A percentile compares a stretch with the other conserved stretches of the same genome.
phyloP scores from a whole-genome alignment of 2,329 filamentous ascomycete genomes.

The Cordyceps cicadae region DNA sequence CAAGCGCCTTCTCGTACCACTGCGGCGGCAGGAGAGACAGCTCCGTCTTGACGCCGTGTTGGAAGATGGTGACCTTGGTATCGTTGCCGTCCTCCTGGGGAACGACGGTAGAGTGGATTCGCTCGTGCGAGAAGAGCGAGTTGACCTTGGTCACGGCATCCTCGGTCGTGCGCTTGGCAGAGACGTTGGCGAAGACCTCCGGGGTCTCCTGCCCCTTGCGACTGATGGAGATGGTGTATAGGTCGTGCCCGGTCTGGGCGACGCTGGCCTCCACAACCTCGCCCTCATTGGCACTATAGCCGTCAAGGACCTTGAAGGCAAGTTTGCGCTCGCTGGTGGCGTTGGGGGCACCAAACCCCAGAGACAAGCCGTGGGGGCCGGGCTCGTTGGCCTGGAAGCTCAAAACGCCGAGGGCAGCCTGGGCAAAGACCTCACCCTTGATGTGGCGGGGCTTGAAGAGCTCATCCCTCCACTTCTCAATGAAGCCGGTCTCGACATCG shows the following conservation, averaged over 20 bases:
- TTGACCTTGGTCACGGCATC: conserved; percentile 25
- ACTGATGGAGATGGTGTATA: conserved; percentile 39
- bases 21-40: conserved; percentile 51
- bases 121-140: conserved; percentile 69
- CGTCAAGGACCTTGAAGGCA: conserved; percentile 50
- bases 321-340: conserved; percentile 38
- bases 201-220: conserved; percentile 32
- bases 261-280: conserved; percentile 49
- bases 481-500: conserved; percentile 92
- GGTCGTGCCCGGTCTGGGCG: conserved; percentile 37
- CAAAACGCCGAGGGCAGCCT: conserved; percentile 74
- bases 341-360: conserved; percentile 45
- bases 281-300: conserved; percentile 53
- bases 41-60: conserved; percentile 52
- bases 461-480: conserved; percentile 75
- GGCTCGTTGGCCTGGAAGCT: conserved; percentile 36
- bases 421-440: conserved; percentile 68
- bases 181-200: conserved; percentile 36
- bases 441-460: conserved; percentile 60
- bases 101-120: conserved; percentile 73
- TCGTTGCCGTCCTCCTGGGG: conserved; percentile 43
- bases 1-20: conserved; percentile 84
- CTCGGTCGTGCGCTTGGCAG: conserved; percentile 28
- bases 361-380: conserved; percentile 38
- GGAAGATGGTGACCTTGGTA: conserved; percentile 69